A percentile compares a stretch with the other conserved stretches of the same genome.
Conservation (phyloP, 169 alveolate species). For the Eimeria necatrix region DNA sequence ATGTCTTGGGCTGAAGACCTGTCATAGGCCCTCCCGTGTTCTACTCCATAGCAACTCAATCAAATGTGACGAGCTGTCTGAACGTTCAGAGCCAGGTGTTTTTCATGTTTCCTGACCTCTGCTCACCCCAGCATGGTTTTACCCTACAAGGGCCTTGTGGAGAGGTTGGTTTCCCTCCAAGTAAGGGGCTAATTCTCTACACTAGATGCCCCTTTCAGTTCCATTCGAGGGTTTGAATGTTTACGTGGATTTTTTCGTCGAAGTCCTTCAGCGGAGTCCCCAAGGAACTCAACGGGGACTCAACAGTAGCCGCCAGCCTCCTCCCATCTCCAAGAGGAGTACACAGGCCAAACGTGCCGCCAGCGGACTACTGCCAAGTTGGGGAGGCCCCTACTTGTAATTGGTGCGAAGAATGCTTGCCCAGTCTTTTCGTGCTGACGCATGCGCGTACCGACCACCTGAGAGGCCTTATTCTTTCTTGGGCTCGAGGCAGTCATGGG, state of each 20-base stretch:
- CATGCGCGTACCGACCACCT: constrained; percentile 1
- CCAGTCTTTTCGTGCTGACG: constrained; percentile 22
- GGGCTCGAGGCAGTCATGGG: background rate
- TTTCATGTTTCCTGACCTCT: no score
- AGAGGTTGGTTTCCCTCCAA: no score
- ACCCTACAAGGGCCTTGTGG: no score
- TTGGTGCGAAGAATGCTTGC: background rate
- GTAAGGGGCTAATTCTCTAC: background rate
- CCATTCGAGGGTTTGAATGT: background rate
- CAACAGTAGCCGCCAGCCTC: background rate
- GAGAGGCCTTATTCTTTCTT: background rate
- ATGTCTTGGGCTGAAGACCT: no score
- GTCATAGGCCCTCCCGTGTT: no score
- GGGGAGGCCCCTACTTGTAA: background rate
- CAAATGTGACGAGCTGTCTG: no score
- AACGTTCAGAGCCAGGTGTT: no score
- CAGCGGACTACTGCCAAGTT: no score
- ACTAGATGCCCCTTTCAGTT: background rate
- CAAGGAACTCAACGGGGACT: background rate
- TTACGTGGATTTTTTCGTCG: constrained; percentile 6
- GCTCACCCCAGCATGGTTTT: no score
- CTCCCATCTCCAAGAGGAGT: background rate
- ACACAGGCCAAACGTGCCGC: background rate
- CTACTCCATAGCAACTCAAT: no score
- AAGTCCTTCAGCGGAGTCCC: background rate